These are phyloP conservation scores for Aureobasidium sp. DNA, from an alignment of 2,329 filamentous ascomycete species.

Conservation along the genomic window DNA sequence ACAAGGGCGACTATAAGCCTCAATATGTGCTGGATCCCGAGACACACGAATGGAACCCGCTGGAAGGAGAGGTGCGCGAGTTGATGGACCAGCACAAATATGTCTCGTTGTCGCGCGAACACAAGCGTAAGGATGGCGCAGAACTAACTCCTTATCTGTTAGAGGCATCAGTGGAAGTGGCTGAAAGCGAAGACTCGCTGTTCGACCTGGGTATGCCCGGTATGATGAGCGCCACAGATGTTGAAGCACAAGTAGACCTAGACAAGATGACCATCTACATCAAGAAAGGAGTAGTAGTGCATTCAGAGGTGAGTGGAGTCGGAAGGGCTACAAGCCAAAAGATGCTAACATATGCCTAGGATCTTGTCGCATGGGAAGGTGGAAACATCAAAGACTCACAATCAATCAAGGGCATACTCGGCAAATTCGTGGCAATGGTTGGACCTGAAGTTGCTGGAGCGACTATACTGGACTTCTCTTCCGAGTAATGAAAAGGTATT, in stretches of 20 bases:
- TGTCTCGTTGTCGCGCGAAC: constrained; percentile 36
- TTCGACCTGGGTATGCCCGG: constrained; percentile 62
- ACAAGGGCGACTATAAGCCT: constrained; percentile 73
- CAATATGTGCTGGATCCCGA: constrained; percentile 66
- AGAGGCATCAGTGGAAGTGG: constrained; percentile 27
- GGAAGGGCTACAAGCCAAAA: neutral
- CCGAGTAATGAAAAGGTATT: too few relatives aligned
- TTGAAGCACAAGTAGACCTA: constrained; percentile 49
- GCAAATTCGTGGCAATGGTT: constrained; percentile 59
- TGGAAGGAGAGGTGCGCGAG: constrained; percentile 27
- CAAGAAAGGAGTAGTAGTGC: constrained; percentile 26
- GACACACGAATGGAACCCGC: constrained; percentile 26
- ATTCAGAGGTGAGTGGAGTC: constrained; percentile 28
- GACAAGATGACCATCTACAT: constrained; percentile 53
- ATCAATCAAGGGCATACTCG: constrained; percentile 56
- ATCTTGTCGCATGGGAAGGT: constrained; percentile 55
- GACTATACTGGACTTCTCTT: constrained; percentile 52
- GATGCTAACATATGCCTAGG: constrained; percentile 23
- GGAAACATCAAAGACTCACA: constrained; percentile 43
- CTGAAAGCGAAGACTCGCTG: constrained; percentile 39
- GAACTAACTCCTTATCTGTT: constrained; percentile 20
- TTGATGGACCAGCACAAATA: constrained; percentile 53
- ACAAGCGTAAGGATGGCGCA: constrained; percentile 22
- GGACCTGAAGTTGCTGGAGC: constrained; percentile 53
- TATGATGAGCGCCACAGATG: constrained; percentile 48